Base-by-base conservation (phyloP, 371 early-diverging fungal species). In the Cokeromyces recurvatus region DNA sequence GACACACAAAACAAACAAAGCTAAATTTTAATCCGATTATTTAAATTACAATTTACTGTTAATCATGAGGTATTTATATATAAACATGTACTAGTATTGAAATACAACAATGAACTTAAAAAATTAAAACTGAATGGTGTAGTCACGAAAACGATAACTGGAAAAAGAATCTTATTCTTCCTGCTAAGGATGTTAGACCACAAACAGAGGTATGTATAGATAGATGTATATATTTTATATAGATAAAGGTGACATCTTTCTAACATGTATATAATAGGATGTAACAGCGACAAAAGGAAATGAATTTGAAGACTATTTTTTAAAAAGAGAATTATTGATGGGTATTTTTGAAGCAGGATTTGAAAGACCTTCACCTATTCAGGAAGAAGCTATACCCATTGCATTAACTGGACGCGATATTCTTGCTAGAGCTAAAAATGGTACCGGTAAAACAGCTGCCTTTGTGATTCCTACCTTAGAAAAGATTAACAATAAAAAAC, bases 321-420 rank as follows among this genome's bases (percentile, higher is more conserved):
- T 99, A 43, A 95, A 96, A 62, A 83, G 94, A 36, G 95, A 97
- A 60, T 72, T 99, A 38, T 69, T 97, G 47, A 98, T 98, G 92
- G 99, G 98, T 22, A 94, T 98, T 41, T 97, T 95, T 67, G 94
- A 95, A 65, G 94, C 94, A 25, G 99, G 99, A 21, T 99, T 95
- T 73, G 99, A 99, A 66, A 82, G 85, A 29, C 99, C 99, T 15
- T 93, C 95, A 29, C 98, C 98, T 40, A 98, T 99, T 63, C 99
- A 99, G 74, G 98, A 97, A 81, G 97, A 97, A 74, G 82, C 97
- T 17, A 97, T 99, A 53, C 98, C 97, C 14, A 92, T 96, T 58
- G 94, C 97, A 2, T 81, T 99, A 34, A 84, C 94, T 15, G 97
- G 97, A 4, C 77, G 94, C 51, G 97, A 99, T 69, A 91, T 98